Evolutionary conservation across 2,329 filamentous ascomycete species (phyloP).

Genomic region (Fonsecaea erecta): DNA sequence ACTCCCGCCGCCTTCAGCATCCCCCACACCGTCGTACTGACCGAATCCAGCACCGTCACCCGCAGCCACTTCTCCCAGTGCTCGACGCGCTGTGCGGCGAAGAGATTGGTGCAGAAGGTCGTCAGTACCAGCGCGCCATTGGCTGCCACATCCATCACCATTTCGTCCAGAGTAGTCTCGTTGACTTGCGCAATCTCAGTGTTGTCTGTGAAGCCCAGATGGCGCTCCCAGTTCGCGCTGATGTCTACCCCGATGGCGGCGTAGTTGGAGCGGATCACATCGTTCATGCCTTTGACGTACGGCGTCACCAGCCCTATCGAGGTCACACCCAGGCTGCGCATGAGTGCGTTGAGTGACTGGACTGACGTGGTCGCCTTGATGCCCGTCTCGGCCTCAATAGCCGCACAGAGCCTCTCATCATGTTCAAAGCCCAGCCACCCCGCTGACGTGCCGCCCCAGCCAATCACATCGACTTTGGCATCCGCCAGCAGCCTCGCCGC

Average conservation of each 20-base stretch:
- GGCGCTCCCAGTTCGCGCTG: slow-evolving; percentile 37
- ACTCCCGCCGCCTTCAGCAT: slow-evolving; percentile 44
- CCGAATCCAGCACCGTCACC: slow-evolving; percentile 49
- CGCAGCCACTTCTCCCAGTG: slow-evolving; percentile 45
- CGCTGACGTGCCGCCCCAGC: slow-evolving; percentile 47
- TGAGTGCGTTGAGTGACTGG: slow-evolving; percentile 47
- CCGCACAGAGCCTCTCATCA: slow-evolving; percentile 47
- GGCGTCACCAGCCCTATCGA: slow-evolving; percentile 49
- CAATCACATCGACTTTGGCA: slow-evolving; percentile 47
- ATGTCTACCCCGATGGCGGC: slow-evolving; percentile 39
- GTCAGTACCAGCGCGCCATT: slow-evolving; percentile 44
- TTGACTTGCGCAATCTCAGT: slow-evolving; percentile 45
- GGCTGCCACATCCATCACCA: slow-evolving; percentile 23
- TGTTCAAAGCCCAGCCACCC: slow-evolving; percentile 50
- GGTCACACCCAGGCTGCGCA: slow-evolving; percentile 39
- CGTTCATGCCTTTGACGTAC: slow-evolving; percentile 49
- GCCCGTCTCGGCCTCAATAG: slow-evolving; percentile 46
- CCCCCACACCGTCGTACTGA: slow-evolving; percentile 51
- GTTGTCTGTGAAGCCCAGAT: slow-evolving; percentile 47
- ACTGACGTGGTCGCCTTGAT: slow-evolving; percentile 50
- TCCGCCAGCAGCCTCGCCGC: slow-evolving; percentile 46
- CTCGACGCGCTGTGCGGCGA: slow-evolving; percentile 46
- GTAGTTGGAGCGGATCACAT: slow-evolving; percentile 44
- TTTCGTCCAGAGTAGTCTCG: slow-evolving; percentile 37
- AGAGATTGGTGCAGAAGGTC: slow-evolving; percentile 53